Conservation (phyloP, 2,329 filamentous ascomycete species). For the Alternaria conjuncta region DNA sequence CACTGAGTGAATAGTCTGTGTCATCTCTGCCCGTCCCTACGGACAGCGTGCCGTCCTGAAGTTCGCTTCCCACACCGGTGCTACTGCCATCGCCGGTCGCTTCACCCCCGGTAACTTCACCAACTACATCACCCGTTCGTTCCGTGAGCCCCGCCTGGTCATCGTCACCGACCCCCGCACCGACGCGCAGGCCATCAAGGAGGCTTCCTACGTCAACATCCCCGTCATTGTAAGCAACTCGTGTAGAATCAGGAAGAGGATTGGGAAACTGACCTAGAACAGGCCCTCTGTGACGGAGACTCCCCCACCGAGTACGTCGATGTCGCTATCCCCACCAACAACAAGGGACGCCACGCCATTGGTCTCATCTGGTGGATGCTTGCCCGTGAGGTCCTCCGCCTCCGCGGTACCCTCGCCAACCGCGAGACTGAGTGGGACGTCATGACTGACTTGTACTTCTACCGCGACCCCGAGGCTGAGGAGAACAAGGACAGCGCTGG, state of each 20-base stretch:
- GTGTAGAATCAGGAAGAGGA: neutral
- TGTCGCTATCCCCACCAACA: conserved; percentile 99
- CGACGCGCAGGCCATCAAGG: conserved; percentile 99
- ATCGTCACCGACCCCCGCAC: conserved; percentile 99
- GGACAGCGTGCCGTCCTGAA: conserved; percentile 99
- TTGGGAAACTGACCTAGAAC: conserved; percentile 11
- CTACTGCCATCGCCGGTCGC: conserved; percentile 96
- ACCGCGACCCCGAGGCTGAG: conserved; percentile 99
- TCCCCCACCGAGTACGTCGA: conserved; percentile 99
- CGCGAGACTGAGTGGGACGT: conserved; percentile 98
- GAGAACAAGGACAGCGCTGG: conserved; percentile 91
- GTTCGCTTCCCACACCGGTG: conserved; percentile 98
- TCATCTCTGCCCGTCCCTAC: conserved; percentile 99
- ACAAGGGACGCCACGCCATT: conserved; percentile 99
- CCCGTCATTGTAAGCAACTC: conserved; percentile 74
- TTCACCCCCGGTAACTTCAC: conserved; percentile 99
- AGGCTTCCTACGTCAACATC: conserved; percentile 99
- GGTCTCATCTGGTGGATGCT: conserved; percentile 99
- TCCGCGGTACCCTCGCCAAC: conserved; percentile 94
- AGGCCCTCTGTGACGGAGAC: conserved; percentile 96
- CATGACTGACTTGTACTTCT: conserved; percentile 99
- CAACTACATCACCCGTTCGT: conserved; percentile 99
- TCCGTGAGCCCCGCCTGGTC: conserved; percentile 99
- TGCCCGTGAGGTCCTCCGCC: conserved; percentile 98
- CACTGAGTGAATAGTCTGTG: conserved; percentile 57